Evolutionary conservation across 352 stramenopile genomes (phyloP), one percentile per base, ranked within the genome.

Genomic region (Phytophthora palmivora): DNA sequence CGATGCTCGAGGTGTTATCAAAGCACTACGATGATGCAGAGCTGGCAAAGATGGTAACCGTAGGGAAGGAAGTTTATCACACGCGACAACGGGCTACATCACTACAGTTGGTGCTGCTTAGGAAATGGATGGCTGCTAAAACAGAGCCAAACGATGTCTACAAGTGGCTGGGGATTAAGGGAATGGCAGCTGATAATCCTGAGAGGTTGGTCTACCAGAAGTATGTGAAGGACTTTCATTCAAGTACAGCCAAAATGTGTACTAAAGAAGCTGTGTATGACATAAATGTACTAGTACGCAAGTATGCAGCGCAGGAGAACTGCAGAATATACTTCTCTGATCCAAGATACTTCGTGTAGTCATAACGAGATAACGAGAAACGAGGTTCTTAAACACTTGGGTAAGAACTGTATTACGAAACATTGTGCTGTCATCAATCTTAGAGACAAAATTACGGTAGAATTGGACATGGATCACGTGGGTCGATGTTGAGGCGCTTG

Each of bases 391-490:
- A 10, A 34, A 10, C 10, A 12, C 7, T 34, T 34, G 30, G 30
- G 11, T 2, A 34, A 9, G 10, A 34, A 39, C 37, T 43, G 22
- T 22, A 43, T 43, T 43, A 43, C 37, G 24, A 28, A 28, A 28
- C 24, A 6, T 6, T 28, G 37, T 43, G n/a, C 24, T n/a, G 0
- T 43, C 16, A 11, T 22, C 37, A 24, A 43, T 43, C 37, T 43
- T 43, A 22, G 2, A n/a, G 34, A 39, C 37, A 22, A 24, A 21
- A 22, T 43, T 28, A 51, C 16, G 28, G 45, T 4, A 74, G 43
- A 38, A 84, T 71, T 19, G 75, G 75, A 15, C 71, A 82, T 22
- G 69, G 69, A 12, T 78, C 70, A 7, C 72, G 58, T 3, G 75
- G 69, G 24, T 84, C 69, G 34, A 84, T 68, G 12, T 19, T 22